Conservation (phyloP, 106 monocot genomes). For the Phalaenopsis equestris region DNA sequence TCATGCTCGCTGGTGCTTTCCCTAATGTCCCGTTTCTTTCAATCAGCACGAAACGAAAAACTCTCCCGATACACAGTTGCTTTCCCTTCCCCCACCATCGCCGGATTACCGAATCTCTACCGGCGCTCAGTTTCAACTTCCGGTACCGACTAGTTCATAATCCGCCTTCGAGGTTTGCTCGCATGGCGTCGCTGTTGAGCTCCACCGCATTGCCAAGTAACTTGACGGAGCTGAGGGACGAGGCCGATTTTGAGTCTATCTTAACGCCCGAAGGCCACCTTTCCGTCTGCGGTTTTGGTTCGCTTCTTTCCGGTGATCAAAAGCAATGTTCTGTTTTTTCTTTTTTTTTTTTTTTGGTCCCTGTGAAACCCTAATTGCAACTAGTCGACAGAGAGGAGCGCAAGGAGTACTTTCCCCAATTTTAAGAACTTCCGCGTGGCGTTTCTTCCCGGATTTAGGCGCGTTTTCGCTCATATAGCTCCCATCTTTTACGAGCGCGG, state of each 20-base stretch:
- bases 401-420: slow-evolving; percentile 91
- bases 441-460: slow-evolving; percentile 66
- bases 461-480: slow-evolving; percentile 81
- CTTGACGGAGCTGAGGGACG: slow-evolving; percentile 42
- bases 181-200: slow-evolving; percentile 18
- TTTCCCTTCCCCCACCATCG: background rate
- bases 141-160: background rate
- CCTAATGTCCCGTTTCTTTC: slow-evolving; percentile 1
- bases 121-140: background rate
- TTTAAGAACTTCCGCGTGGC: slow-evolving; percentile 68
- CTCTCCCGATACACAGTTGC: background rate
- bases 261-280: slow-evolving; percentile 44
- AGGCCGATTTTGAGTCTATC: slow-evolving; percentile 53
- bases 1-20: background rate
- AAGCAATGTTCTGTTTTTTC: background rate
- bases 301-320: slow-evolving; percentile 78
- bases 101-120: background rate
- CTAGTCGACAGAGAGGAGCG: slow-evolving; percentile 61
- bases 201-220: slow-evolving; percentile 6
- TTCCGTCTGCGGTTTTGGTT: slow-evolving; percentile 91
- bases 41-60: background rate
- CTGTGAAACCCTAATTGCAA: background rate
- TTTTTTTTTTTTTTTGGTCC: background rate
- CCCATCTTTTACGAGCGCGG: slow-evolving; percentile 94
- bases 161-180: background rate